These are phyloP conservation scores for Stylosanthes scabra DNA, from an alignment of 331 rosid species.

Conservation along the genomic window DNA sequence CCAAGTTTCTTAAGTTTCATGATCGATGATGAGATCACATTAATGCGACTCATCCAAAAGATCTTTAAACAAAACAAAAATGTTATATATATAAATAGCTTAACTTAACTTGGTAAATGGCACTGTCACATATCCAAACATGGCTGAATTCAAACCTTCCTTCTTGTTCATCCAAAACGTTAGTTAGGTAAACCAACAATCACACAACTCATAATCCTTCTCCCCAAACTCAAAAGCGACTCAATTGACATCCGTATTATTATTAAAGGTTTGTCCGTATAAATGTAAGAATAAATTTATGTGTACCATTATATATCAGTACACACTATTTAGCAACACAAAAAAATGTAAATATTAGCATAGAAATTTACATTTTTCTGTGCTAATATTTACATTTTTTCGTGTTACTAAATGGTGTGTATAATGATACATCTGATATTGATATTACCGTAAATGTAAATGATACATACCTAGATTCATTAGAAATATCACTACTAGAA, in stretches of 20 bases:
- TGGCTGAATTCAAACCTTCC: background rate
- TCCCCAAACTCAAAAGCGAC: background rate
- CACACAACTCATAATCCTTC: background rate
- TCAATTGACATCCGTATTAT: background rate
- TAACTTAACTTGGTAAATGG: background rate
- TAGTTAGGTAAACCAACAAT: conserved; percentile 18
- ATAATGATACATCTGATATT: too few relatives aligned
- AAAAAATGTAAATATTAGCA: too few relatives aligned
- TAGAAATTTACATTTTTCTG: too few relatives aligned
- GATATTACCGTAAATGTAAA: too few relatives aligned
- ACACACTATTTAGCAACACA: too few relatives aligned
- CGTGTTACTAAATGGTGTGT: too few relatives aligned
- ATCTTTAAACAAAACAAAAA: background rate
- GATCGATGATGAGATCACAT: background rate
- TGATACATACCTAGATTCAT: too few relatives aligned
- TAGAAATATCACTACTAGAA: too few relatives aligned
- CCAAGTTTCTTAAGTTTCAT: conserved; percentile 2
- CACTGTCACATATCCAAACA: background rate
- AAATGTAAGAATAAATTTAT: too few relatives aligned
- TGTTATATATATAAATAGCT: background rate
- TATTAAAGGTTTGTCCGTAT: too few relatives aligned
- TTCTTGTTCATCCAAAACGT: conserved; percentile 16
- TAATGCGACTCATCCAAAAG: conserved; percentile 10
- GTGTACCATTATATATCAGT: too few relatives aligned
- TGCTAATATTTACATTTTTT: too few relatives aligned